Conservation (phyloP, 2,329 filamentous ascomycete species). For the Lachnellula subtilissima region DNA sequence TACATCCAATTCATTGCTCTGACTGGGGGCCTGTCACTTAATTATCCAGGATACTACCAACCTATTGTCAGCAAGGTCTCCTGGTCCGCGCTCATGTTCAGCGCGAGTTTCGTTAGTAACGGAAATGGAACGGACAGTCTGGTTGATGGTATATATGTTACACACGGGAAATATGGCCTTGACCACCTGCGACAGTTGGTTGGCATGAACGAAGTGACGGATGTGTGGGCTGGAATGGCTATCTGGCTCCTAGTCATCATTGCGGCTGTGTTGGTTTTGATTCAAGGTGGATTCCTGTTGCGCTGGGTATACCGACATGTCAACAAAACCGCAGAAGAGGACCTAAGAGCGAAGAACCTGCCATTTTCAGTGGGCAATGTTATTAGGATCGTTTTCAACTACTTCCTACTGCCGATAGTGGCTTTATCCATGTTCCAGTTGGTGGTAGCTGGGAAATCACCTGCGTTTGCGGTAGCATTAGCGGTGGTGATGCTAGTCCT, state of each 20-base stretch:
- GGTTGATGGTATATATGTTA: constrained; percentile 80
- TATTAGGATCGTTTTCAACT: constrained; percentile 86
- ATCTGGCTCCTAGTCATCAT: constrained; percentile 82
- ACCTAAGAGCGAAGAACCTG: constrained; percentile 84
- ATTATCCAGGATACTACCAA: constrained; percentile 92
- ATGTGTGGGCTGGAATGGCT: constrained; percentile 93
- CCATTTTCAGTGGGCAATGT: constrained; percentile 78
- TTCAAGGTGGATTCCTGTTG: constrained; percentile 69
- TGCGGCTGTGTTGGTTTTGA: constrained; percentile 58
- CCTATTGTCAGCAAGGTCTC: constrained; percentile 81
- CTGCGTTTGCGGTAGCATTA: constrained; percentile 65
- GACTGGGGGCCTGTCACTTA: constrained; percentile 79
- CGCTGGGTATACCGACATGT: constrained; percentile 73
- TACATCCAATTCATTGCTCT: constrained; percentile 92
- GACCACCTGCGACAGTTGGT: constrained; percentile 74
- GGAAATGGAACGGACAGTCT: constrained; percentile 62
- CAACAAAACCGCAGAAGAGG: constrained; percentile 72
- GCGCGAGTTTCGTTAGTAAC: constrained; percentile 76
- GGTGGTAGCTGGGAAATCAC: constrained; percentile 65
- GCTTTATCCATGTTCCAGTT: constrained; percentile 88
- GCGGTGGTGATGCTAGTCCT: constrained; percentile 70
- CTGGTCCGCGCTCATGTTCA: constrained; percentile 92
- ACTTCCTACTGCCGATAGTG: constrained; percentile 81
- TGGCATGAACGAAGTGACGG: constrained; percentile 68
- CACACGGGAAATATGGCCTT: constrained; percentile 73